phyloP scores from a whole-genome alignment of 495 filamentous ascomycete genomes.

The Daldinia bambusicola region DNA sequence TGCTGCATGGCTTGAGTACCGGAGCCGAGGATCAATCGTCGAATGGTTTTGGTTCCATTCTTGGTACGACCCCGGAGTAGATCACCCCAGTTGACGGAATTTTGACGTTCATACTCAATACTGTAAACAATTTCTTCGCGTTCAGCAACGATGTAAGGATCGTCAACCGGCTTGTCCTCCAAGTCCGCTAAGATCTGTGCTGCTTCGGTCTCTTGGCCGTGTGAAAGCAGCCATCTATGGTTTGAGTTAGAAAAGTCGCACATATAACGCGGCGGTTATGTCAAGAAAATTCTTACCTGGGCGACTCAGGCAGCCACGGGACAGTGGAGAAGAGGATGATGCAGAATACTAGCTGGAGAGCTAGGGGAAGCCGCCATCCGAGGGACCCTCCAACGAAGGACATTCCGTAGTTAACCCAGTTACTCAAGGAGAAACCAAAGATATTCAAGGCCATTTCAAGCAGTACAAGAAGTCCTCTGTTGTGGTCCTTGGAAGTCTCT shows the following conservation, averaged over 20 bases:
- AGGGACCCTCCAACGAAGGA: conserved; percentile 59
- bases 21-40: conserved; percentile 48
- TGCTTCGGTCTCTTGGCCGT: conserved; percentile 52
- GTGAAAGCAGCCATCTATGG: conserved; percentile 53
- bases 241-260: conserved; percentile 3
- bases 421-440: conserved; percentile 70
- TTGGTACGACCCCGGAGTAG: conserved; percentile 40
- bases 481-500: conserved; percentile 67
- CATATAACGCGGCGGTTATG: not conserved
- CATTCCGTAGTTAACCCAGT: conserved; percentile 65
- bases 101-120: conserved; percentile 46
- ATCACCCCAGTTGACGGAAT: conserved; percentile 44
- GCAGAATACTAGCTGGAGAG: conserved; percentile 61
- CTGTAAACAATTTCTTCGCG: conserved; percentile 42
- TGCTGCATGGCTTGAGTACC: conserved; percentile 56
- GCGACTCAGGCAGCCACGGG: conserved; percentile 54
- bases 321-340: conserved; percentile 49
- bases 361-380: conserved; percentile 54
- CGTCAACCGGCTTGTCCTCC: conserved; percentile 45
- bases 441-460: conserved; percentile 71
- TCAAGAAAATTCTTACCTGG: conserved; percentile 31
- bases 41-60: conserved; percentile 49
- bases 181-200: conserved; percentile 49
- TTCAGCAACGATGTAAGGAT: conserved; percentile 44
- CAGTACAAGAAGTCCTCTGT: conserved; percentile 69